phyloP scores from a whole-genome alignment of 208 protist species.

The Crithidia expoeki region DNA sequence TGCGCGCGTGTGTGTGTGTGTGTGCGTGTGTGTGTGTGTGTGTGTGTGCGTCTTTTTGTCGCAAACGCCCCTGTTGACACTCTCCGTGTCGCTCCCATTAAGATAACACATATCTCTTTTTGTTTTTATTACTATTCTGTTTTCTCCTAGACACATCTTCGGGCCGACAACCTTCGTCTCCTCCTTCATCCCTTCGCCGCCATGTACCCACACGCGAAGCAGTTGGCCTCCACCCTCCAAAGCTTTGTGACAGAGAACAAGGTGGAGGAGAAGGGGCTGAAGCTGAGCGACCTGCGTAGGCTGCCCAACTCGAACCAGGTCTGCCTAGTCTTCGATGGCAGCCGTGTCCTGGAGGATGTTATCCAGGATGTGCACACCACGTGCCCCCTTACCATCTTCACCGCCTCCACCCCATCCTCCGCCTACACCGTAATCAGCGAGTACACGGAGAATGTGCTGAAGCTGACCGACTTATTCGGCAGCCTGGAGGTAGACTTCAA shows the following conservation, averaged over 20 bases:
- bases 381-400: conserved; percentile 70
- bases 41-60: not conserved
- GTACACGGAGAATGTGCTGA: conserved; percentile 33
- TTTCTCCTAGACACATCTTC: too few species aligned
- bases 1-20: too few species aligned
- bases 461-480: conserved; percentile 29
- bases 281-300: conserved; percentile 49
- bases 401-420: conserved; percentile 64
- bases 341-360: conserved; percentile 77
- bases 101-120: conserved; percentile 8
- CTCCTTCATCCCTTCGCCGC: conserved; percentile 12
- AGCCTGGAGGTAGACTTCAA: conserved; percentile 37
- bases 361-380: conserved; percentile 59
- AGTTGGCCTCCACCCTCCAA: conserved; percentile 44
- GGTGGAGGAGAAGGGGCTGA: conserved; percentile 67
- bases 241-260: conserved; percentile 64
- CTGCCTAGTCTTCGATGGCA: conserved; percentile 77
- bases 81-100: conserved; percentile 42
- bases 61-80: not conserved
- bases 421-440: conserved; percentile 66
- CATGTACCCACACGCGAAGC: conserved; percentile 44
- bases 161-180: conserved; percentile 2
- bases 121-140: conserved; percentile 17
- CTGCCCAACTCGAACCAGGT: conserved; percentile 60
- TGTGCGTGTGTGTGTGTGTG: not conserved